Evolutionary conservation across 306 rosid species (phyloP), one percentile per base, ranked within the genome.

Genomic region (Citrullus colocynthis): DNA sequence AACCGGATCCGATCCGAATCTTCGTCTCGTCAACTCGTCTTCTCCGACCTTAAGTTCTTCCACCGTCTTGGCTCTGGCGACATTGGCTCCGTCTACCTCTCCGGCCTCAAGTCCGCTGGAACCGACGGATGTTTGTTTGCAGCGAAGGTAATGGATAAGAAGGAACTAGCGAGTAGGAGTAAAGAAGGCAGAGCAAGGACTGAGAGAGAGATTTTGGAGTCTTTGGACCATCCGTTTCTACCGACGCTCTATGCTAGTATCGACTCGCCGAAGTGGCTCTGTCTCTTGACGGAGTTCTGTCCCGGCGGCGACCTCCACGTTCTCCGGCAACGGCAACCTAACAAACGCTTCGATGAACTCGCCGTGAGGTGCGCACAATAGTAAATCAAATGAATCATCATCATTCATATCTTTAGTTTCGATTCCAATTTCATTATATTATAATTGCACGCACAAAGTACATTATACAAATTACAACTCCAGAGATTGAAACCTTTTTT

Each of bases 261-360:
- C 4, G 97, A 90, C 60, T 83, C 97, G 37, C 64, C 87, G 0
- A 87, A 85, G 69, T 91, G 94, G 93, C 85, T 88, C 51, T 91
- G 93, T 58, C 85, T 91, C 6, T 76, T 91, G 48, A 90, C 97
- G 3, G 97, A 91, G 88, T 91, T 91, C 78, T 91, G 97, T 63
- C 90, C 95, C 85, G 97, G 97, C 82, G 97, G 97, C 7, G 97
- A 91, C 85, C 85, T 91, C 70, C 97, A 91, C 75, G 87, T 89
- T 28, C 91, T 90, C 89, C 97, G 97, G 5, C 97, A 91, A 78
- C 97, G 95, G 51, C 93, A 87, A 78, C 86, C 87, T 6, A 54
- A 64, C 57, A 91, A 91, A 83, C 93, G 97, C 85, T 91, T 90
- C 85, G 39, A 36, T 4, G 90, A 91, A 69, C 17, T 88, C 75